Evolutionary conservation across 305 asterid genomes (phyloP).

Genomic region (Solanum hybrid): DNA sequence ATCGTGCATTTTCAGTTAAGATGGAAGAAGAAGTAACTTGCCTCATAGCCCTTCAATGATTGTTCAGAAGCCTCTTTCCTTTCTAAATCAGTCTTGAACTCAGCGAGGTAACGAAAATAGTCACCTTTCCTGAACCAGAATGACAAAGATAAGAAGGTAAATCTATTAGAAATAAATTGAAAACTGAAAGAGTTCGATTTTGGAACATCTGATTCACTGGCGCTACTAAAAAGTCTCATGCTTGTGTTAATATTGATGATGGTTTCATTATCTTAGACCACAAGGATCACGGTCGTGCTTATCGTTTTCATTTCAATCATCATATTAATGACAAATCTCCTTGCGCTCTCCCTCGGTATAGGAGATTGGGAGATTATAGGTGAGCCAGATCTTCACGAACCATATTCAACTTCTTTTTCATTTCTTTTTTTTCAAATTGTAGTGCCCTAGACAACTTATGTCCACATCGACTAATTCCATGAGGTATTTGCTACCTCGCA

Average conservation of each 20-base stretch:
- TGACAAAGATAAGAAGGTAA: neutral
- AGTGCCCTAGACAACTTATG: too few species aligned
- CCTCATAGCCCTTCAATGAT: conserved; percentile 71
- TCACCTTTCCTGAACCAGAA: conserved; percentile 60
- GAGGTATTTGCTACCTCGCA: neutral
- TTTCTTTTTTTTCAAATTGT: neutral
- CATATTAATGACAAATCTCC: neutral
- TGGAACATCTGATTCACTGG: neutral
- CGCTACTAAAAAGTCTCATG: neutral
- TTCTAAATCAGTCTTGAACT: conserved; percentile 52
- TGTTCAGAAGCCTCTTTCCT: conserved; percentile 59
- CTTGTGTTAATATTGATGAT: neutral
- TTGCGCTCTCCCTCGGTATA: neutral
- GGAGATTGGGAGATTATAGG: neutral
- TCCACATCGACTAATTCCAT: neutral
- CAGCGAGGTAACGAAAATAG: conserved; percentile 67
- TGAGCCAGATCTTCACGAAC: neutral
- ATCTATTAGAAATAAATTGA: neutral
- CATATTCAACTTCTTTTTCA: neutral
- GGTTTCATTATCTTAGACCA: neutral
- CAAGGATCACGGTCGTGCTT: neutral
- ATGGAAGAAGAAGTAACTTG: conserved; percentile 16
- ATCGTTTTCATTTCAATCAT: neutral
- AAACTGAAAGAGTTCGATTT: neutral
- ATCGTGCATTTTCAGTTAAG: neutral